Percentiles rank a stretch among this genome's conserved stretches.
Conservation (phyloP, 2,329 filamentous ascomycete species). For the Colletotrichum sp. region DNA sequence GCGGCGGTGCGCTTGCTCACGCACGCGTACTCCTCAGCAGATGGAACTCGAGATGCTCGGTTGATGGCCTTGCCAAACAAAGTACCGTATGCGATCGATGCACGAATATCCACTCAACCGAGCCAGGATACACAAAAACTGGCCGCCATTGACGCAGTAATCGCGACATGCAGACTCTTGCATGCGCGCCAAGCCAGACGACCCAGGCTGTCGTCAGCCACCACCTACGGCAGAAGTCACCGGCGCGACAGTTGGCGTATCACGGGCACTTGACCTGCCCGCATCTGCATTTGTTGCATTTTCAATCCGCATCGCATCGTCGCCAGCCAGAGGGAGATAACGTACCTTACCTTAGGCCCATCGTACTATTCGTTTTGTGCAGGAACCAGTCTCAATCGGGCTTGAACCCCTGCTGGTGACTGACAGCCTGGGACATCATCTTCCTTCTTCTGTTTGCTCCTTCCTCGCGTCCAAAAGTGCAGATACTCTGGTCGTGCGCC, state of each 20-base stretch:
- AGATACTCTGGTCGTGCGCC: neutral
- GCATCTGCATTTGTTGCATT: neutral
- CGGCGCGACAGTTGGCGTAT: neutral
- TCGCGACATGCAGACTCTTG: neutral
- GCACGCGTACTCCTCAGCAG: neutral
- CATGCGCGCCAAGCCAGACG: neutral
- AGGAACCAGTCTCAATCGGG: constrained; percentile 12
- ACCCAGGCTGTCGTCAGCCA: constrained; percentile 14
- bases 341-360: constrained; percentile 14
- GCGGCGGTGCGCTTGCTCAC: neutral
- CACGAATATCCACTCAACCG: neutral
- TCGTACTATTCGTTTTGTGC: constrained; percentile 16
- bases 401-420: constrained; percentile 5
- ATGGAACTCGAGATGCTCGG: neutral
- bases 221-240: neutral
- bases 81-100: neutral
- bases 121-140: neutral
- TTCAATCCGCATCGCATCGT: neutral
- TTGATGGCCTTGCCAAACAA: neutral
- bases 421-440: neutral
- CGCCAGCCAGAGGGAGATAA: constrained; percentile 4
- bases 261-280: neutral
- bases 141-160: neutral
- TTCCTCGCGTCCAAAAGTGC: neutral
- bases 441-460: neutral